These are phyloP conservation scores for Trichocladium antarcticum DNA, from an alignment of 495 filamentous ascomycete species.

Conservation along the genomic window DNA sequence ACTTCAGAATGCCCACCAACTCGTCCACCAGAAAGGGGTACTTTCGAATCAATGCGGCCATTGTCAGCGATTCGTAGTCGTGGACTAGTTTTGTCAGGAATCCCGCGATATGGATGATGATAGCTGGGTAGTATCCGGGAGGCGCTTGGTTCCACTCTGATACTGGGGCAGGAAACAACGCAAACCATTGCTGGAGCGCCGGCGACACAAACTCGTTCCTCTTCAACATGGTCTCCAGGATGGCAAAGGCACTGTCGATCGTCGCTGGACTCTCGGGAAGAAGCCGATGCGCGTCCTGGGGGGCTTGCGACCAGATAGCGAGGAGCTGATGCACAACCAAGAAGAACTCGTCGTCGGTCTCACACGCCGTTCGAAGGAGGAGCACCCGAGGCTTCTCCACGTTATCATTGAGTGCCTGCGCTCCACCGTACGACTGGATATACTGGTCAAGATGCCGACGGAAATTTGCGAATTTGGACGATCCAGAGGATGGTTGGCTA, in stretches of 20 bases:
- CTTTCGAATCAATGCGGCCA: background rate
- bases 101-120: conserved; percentile 23
- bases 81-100: conserved; percentile 28
- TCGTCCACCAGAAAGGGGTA: conserved; percentile 55
- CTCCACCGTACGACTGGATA: conserved; percentile 15
- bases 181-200: conserved; percentile 41
- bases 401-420: background rate
- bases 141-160: conserved; percentile 13
- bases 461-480: conserved; percentile 4
- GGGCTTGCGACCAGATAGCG: conserved; percentile 38
- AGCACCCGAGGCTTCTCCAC: conserved; percentile 44
- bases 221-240: conserved; percentile 31
- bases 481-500: background rate
- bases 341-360: conserved; percentile 48
- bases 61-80: conserved; percentile 10
- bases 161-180: conserved; percentile 39
- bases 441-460: conserved; percentile 15
- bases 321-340: conserved; percentile 58
- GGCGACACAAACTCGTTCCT: conserved; percentile 28
- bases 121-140: conserved; percentile 5
- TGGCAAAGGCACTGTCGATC: conserved; percentile 29
- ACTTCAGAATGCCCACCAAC: conserved; percentile 36
- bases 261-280: background rate
- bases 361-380: conserved; percentile 48
- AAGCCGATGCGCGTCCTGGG: background rate